Evolutionary conservation across 306 rosid genomes (phyloP).

Genomic region (Ziziphus jujuba): DNA sequence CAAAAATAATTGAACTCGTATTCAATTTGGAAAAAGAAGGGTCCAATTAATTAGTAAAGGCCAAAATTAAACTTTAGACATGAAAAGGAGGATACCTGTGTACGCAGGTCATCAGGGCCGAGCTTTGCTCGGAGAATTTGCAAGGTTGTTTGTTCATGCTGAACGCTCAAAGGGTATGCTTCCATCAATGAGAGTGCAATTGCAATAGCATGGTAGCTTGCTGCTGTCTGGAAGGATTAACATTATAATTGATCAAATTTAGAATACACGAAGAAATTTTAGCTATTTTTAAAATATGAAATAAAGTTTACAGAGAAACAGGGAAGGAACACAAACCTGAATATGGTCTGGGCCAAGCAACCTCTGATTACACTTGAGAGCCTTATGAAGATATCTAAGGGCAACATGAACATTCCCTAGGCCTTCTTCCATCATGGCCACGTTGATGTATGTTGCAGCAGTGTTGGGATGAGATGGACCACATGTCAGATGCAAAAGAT

Average conservation of each 20-base stretch:
- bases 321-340: slow-evolving; percentile 59
- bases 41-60: background rate
- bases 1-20: too few species aligned
- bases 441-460: slow-evolving; percentile 97
- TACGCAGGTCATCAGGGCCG: slow-evolving; percentile 95
- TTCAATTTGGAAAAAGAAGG: too few species aligned
- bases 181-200: slow-evolving; percentile 98
- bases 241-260: slow-evolving; percentile 17
- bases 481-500: slow-evolving; percentile 95
- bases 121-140: slow-evolving; percentile 93
- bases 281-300: background rate
- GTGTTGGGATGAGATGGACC: slow-evolving; percentile 99
- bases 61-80: background rate
- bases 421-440: slow-evolving; percentile 99
- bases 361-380: slow-evolving; percentile 91
- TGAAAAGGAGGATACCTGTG: slow-evolving; percentile 63
- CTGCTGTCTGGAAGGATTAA: slow-evolving; percentile 80
- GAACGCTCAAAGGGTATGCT: slow-evolving; percentile 97
- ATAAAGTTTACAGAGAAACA: background rate
- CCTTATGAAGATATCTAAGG: slow-evolving; percentile 98
- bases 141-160: slow-evolving; percentile 97
- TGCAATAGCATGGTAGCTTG: slow-evolving; percentile 98
- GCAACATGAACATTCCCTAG: slow-evolving; percentile 96
- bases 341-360: slow-evolving; percentile 95
- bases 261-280: background rate